Conservation (phyloP, 495 filamentous ascomycete genomes). For the Articulospora tetracladia region DNA sequence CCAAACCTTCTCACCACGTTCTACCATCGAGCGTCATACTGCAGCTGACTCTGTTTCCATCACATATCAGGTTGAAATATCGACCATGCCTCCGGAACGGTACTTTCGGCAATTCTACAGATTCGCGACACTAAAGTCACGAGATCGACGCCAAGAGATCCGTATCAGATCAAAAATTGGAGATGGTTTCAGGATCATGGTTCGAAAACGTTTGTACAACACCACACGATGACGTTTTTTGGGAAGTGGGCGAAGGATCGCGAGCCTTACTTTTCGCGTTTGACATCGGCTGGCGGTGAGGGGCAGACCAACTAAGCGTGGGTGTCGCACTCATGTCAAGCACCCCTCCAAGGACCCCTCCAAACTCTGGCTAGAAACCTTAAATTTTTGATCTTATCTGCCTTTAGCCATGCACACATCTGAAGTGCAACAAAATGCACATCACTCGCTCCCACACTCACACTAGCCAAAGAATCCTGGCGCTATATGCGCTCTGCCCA, state of each 20-base stretch:
- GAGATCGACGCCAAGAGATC: background rate
- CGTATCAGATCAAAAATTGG: background rate
- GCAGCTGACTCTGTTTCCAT: slow-evolving; percentile 13
- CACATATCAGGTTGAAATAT: slow-evolving; percentile 5
- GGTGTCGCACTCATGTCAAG: no score
- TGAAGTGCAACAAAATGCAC: background rate
- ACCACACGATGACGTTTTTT: slow-evolving; percentile 2
- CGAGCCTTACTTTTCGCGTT: background rate
- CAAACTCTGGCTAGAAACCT: background rate
- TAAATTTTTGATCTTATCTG: slow-evolving; percentile 13
- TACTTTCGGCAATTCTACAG: slow-evolving; percentile 1
- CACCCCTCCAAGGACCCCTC: slow-evolving; percentile 2
- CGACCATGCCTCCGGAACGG: background rate
- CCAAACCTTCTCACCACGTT: background rate
- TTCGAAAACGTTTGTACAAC: background rate
- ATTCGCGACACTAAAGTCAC: background rate
- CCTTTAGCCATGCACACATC: slow-evolving; percentile 9
- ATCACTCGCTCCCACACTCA: background rate
- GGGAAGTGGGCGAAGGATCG: background rate
- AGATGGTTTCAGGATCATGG: background rate
- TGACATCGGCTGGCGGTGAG: background rate
- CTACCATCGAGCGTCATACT: background rate
- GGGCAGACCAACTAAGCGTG: no score
- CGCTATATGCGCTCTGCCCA: slow-evolving; percentile 13
- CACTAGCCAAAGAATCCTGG: slow-evolving; percentile 2